These are phyloP conservation scores for Keithomyces neogunnii DNA, from an alignment of 2,329 filamentous ascomycete species.

Conservation along the genomic window DNA sequence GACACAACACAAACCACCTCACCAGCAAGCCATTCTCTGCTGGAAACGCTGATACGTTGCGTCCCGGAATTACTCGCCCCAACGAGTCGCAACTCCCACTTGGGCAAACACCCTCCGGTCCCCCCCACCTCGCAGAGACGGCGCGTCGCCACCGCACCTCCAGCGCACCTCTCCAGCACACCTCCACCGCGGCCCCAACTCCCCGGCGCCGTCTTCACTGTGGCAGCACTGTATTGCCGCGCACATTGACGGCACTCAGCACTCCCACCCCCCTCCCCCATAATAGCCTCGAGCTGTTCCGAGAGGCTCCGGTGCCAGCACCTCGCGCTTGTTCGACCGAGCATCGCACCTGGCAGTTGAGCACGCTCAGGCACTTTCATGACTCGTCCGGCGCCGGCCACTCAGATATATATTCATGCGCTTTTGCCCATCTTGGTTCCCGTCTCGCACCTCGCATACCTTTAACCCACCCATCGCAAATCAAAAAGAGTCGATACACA, in stretches of 20 bases:
- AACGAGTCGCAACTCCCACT: not conserved
- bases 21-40: not conserved
- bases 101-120: not conserved
- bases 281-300: conserved; percentile 3
- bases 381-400: not conserved
- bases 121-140: not conserved
- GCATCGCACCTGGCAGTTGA: not conserved
- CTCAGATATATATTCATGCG: not conserved
- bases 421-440: too few relatives aligned
- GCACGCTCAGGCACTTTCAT: not conserved
- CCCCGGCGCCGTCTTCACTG: not conserved
- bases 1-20: not conserved
- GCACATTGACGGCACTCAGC: not conserved
- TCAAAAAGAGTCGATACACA: not conserved
- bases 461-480: not conserved
- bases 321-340: not conserved
- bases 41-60: not conserved
- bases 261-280: not conserved
- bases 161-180: not conserved
- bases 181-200: not conserved
- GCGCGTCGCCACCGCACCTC: not conserved
- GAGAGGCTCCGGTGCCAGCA: conserved; percentile 5
- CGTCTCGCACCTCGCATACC: too few relatives aligned
- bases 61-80: not conserved
- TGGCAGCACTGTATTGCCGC: too few relatives aligned